These are phyloP conservation scores for Aethionema arabicum DNA, from an alignment of 345 rosid genomes.

Conservation along the genomic window DNA sequence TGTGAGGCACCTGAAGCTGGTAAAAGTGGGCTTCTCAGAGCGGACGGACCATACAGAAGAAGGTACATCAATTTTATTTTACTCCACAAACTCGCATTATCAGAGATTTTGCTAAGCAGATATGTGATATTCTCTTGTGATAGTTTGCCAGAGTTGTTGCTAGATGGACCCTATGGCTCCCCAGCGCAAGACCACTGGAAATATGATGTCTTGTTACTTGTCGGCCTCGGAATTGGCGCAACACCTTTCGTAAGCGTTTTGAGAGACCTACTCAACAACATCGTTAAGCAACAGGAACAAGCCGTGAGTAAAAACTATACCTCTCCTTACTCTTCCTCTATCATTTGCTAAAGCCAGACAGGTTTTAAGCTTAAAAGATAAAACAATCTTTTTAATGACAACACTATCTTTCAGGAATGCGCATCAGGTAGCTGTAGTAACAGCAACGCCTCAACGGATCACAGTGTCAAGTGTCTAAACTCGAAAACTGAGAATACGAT, in stretches of 20 bases:
- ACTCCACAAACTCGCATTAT: background rate
- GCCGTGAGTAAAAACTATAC: slow-evolving; percentile 49
- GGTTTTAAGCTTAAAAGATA: too few species aligned
- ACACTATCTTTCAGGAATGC: slow-evolving; percentile 54
- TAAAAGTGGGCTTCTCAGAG: slow-evolving; percentile 54
- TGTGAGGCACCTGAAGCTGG: slow-evolving; percentile 52
- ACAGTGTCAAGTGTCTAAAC: slow-evolving; percentile 49
- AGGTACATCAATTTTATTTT: slow-evolving; percentile 9
- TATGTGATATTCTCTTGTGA: slow-evolving; percentile 20
- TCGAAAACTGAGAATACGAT: slow-evolving; percentile 31
- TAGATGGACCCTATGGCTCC: slow-evolving; percentile 89
- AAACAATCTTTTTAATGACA: background rate
- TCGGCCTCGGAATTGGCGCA: slow-evolving; percentile 94
- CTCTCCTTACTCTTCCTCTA: too few species aligned
- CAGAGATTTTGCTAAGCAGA: background rate
- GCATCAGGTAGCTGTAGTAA: slow-evolving; percentile 50
- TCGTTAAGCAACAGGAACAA: slow-evolving; percentile 41
- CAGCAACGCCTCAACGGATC: slow-evolving; percentile 49
- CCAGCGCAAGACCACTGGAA: slow-evolving; percentile 86
- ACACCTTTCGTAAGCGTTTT: slow-evolving; percentile 86
- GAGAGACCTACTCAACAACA: slow-evolving; percentile 58
- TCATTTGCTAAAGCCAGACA: too few species aligned
- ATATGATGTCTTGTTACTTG: slow-evolving; percentile 78
- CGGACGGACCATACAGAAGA: slow-evolving; percentile 21
- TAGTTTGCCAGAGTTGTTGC: slow-evolving; percentile 48